phyloP scores from a whole-genome alignment of 805 yeast species.

The Wickerhamiella kurtzmanii region DNA sequence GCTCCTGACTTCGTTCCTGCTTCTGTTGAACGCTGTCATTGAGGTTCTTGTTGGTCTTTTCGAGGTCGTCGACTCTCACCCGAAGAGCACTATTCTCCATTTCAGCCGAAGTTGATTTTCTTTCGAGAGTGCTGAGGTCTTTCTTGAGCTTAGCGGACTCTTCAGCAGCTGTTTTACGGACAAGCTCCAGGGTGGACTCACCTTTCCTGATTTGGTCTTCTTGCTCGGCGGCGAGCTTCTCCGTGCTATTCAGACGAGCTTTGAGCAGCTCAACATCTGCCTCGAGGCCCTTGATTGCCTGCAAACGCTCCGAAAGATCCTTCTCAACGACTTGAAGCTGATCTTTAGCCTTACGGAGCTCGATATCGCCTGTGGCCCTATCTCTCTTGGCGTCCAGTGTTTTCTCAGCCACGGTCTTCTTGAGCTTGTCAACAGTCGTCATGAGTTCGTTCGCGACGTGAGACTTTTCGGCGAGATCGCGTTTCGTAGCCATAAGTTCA shows the following conservation, averaged over 20 bases:
- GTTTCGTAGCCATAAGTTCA: too few relatives aligned
- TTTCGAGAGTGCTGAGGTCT: not conserved
- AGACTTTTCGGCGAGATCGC: too few relatives aligned
- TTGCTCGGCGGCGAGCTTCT: not conserved
- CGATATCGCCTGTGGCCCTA: too few relatives aligned
- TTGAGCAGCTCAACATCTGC: not conserved
- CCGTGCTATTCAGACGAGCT: not conserved
- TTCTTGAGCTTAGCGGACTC: not conserved
- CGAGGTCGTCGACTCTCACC: not conserved
- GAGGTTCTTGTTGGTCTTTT: not conserved
- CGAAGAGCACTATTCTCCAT: not conserved
- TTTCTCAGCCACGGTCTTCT: too few relatives aligned
- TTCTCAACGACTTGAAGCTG: too few relatives aligned
- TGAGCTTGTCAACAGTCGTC: too few relatives aligned
- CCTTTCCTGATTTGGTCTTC: not conserved
- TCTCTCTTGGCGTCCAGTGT: too few relatives aligned
- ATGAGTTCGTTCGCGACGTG: too few relatives aligned
- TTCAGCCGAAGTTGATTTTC: not conserved
- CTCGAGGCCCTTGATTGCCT: not conserved
- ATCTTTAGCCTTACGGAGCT: too few relatives aligned
- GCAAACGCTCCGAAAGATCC: too few relatives aligned
- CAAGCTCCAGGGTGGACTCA: not conserved
- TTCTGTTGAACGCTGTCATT: not conserved
- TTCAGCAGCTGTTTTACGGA: not conserved
- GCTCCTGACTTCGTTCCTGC: not conserved